These are phyloP conservation scores for Didymella pomorum DNA, from an alignment of 2,329 filamentous ascomycete genomes.

Conservation along the genomic window DNA sequence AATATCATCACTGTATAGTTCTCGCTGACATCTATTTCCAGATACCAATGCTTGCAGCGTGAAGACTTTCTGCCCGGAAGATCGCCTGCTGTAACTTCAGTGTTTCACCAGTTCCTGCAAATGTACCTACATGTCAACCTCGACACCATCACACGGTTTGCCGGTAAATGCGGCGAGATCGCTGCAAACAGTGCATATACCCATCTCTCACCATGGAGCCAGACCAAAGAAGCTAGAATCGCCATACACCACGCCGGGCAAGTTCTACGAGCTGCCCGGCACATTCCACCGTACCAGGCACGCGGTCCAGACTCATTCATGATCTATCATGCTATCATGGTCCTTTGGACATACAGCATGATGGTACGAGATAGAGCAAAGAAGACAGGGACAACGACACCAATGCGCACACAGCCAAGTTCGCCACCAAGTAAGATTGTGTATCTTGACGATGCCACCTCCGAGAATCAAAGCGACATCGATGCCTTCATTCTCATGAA, in stretches of 20 bases:
- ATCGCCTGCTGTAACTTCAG: constrained; percentile 19
- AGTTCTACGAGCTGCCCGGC: constrained; percentile 24
- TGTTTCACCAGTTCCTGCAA: constrained; percentile 61
- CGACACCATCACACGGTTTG: constrained; percentile 68
- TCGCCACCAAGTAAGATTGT: constrained; percentile 4
- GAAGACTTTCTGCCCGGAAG: constrained; percentile 53
- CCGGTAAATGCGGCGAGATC: constrained; percentile 70
- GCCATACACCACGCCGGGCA: constrained; percentile 34
- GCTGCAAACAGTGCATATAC: constrained; percentile 67
- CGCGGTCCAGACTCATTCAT: constrained; percentile 32
- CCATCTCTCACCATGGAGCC: constrained; percentile 63
- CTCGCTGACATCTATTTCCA: constrained; percentile 58
- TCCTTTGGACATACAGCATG: constrained; percentile 39
- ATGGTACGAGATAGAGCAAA: constrained; percentile 26
- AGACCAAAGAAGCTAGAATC: constrained; percentile 29
- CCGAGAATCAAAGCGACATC: constrained; percentile 17
- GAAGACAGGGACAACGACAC: constrained; percentile 25
- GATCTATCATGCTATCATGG: constrained; percentile 34
- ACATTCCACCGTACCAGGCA: constrained; percentile 29
- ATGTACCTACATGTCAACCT: constrained; percentile 70
- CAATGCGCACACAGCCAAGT: neutral
- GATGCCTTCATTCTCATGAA: constrained; percentile 24
- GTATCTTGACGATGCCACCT: constrained; percentile 21
- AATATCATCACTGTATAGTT: neutral
- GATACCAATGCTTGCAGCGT: constrained; percentile 55